Percentiles rank a stretch among this genome's conserved stretches.
Conservation (phyloP, 768 basidiomycete genomes). For the Rhodotorula sphaerocarpa region DNA sequence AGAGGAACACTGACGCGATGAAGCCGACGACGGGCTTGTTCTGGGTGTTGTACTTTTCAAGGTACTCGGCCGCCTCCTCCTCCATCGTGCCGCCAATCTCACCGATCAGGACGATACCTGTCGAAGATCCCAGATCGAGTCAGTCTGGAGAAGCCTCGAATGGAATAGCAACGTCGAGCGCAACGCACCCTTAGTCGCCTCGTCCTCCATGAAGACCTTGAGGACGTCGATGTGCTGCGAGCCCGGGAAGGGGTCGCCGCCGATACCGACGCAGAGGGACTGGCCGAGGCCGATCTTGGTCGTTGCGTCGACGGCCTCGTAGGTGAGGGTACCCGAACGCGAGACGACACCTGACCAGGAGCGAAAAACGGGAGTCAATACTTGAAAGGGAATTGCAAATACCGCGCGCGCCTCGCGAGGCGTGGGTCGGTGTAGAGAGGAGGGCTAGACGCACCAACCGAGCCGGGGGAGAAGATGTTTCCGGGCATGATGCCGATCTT, state of each 20-base stretch:
- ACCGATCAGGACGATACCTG: constrained; percentile 93
- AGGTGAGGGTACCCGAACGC: constrained; percentile 89
- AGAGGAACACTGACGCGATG: constrained; percentile 57
- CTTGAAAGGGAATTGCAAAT: too few relatives aligned
- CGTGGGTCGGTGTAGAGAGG: neutral
- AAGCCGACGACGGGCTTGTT: constrained; percentile 96
- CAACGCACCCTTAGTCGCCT: constrained; percentile 72
- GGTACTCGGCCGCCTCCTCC: constrained; percentile 95
- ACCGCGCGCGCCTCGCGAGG: too few relatives aligned
- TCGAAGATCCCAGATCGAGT: too few relatives aligned
- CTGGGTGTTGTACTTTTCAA: constrained; percentile 86
- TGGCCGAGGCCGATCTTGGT: constrained; percentile 93
- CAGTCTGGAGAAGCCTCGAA: neutral
- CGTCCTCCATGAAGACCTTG: constrained; percentile 91
- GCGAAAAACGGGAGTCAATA: too few relatives aligned
- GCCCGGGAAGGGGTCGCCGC: constrained; percentile 93
- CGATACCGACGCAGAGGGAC: constrained; percentile 91
- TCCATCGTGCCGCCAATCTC: constrained; percentile 98
- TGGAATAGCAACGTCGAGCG: neutral
- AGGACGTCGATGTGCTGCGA: constrained; percentile 92
- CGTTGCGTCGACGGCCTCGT: constrained; percentile 86
- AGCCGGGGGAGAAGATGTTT: constrained; percentile 92
- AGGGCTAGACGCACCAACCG: constrained; percentile 60
- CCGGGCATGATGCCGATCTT: constrained; percentile 98
- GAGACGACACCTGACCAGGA: constrained; percentile 69